Percentiles rank a stretch among this genome's conserved stretches.
phyloP scores from a whole-genome alignment of 768 basidiomycete genomes.

The Amanita fuliginea region DNA sequence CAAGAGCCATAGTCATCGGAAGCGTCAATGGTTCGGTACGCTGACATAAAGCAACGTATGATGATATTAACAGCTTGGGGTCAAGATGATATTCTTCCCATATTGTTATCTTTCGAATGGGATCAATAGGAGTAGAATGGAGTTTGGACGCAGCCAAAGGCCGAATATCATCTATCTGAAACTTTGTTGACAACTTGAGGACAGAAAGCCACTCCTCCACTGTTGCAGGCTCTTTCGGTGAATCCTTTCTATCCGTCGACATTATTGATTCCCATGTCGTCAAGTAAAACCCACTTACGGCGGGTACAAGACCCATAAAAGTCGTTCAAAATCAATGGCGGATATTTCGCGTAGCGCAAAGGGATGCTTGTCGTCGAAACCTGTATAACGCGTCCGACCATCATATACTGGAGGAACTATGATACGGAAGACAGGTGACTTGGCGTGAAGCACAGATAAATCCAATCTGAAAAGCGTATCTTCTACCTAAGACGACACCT shows the following conservation, averaged over 20 bases:
- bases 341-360: conserved; percentile 34
- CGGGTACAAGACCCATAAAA: conserved; percentile 46
- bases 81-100: conserved; percentile 25
- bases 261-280: not conserved
- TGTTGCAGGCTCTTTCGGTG: conserved; percentile 13
- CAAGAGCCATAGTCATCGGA: conserved; percentile 20
- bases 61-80: conserved; percentile 16
- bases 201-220: conserved; percentile 22
- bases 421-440: conserved; percentile 19
- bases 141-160: conserved; percentile 17
- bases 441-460: conserved; percentile 31
- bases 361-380: conserved; percentile 20
- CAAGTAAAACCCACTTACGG: conserved; percentile 21
- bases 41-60: conserved; percentile 19
- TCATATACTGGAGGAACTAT: conserved; percentile 21
- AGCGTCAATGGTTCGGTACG: conserved; percentile 21
- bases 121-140: conserved; percentile 18
- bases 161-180: conserved; percentile 20
- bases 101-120: conserved; percentile 22
- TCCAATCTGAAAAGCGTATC: conserved; percentile 40
- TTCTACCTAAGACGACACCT: conserved; percentile 29
- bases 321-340: conserved; percentile 36
- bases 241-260: conserved; percentile 6
- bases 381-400: conserved; percentile 13
- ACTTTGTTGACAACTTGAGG: conserved; percentile 22